These are phyloP conservation scores for Arabidopsis arenosa DNA, from an alignment of 345 rosid genomes.

Conservation along the genomic window DNA sequence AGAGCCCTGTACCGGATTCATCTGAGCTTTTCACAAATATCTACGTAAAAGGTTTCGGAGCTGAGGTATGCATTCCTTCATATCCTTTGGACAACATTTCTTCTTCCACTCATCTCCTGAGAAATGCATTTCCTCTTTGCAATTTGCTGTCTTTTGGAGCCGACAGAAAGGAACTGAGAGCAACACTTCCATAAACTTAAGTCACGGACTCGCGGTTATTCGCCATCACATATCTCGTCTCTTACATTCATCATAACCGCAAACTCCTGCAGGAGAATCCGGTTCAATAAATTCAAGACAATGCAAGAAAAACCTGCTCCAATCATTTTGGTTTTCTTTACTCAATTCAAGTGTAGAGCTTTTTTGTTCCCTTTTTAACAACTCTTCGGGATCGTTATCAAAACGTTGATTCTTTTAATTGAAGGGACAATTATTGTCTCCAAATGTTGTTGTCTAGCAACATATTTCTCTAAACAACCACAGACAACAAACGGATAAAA, in stretches of 20 bases:
- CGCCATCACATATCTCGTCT: slow-evolving; percentile 4
- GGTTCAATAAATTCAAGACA: slow-evolving; percentile 11
- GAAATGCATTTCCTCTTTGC: background rate
- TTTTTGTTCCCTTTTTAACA: background rate
- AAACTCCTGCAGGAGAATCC: slow-evolving; percentile 8
- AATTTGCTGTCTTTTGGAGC: slow-evolving; percentile 66
- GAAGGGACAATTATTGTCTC: background rate
- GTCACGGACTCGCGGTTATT: background rate
- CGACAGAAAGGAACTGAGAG: slow-evolving; percentile 81
- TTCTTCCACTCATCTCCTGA: background rate
- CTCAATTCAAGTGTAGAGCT: slow-evolving; percentile 31
- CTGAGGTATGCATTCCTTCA: slow-evolving; percentile 58
- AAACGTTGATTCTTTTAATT: background rate
- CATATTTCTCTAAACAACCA: background rate
- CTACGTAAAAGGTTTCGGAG: slow-evolving; percentile 68
- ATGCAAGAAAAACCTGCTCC: background rate
- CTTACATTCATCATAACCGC: background rate
- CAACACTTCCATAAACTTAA: slow-evolving; percentile 57
- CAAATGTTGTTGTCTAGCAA: background rate
- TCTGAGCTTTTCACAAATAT: slow-evolving; percentile 80
- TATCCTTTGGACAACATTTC: background rate
- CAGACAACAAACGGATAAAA: slow-evolving; percentile 2
- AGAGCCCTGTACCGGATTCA: slow-evolving; percentile 84
- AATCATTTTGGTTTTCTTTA: slow-evolving; percentile 13
- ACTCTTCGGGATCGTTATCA: background rate